Evolutionary conservation across 78 protist genomes (phyloP), one percentile per base, ranked within the genome.

Genomic region (Protostelium mycophagum): DNA sequence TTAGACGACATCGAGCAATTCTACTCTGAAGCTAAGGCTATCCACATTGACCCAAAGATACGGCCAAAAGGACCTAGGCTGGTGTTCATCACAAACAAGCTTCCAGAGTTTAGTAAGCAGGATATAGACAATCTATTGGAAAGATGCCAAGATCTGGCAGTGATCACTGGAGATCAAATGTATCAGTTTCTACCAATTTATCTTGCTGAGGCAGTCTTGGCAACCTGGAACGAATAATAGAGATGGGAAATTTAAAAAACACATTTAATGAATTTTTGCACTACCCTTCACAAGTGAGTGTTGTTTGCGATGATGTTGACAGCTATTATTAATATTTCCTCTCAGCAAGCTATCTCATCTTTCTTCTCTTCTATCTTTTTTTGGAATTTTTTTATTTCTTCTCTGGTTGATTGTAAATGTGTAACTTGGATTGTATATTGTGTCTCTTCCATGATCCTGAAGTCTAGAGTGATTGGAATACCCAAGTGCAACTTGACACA

Each of bases 21-120:
- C 73, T 51, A 51, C 73, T 51, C 73, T 51, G 73, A 51, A 51
- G 73, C 73, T 51, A 51, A 51, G 73, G 73, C 73, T 51, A 51
- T 51, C 73, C 73, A 51, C 73, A 51, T 51, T 51, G 73, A 51
- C 73, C 73, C 73, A 51, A 51, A 51, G 73, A 51, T 51, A 51
- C 73, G 73, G 73, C 73, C 73, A 51, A 51, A 51, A 51, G 73
- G 73, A 51, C 73, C 73, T 51, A 51, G 73, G 73, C 73, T 51
- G 73, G 73, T 51, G 73, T 51, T 51, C 73, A 51, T 51, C 73
- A 51, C 73, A 51, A 51, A 51, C 73, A 51, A 51, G 73, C 73
- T 51, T 51, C 73, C 73, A 51, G 73, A 51, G 73, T 51, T 51
- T 51, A 51, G 73, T 51, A 51, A 51, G 73, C 73, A 51, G 73